Evolutionary conservation across 805 yeast species (phyloP).

Genomic region (Nakazawaea siamensis): DNA sequence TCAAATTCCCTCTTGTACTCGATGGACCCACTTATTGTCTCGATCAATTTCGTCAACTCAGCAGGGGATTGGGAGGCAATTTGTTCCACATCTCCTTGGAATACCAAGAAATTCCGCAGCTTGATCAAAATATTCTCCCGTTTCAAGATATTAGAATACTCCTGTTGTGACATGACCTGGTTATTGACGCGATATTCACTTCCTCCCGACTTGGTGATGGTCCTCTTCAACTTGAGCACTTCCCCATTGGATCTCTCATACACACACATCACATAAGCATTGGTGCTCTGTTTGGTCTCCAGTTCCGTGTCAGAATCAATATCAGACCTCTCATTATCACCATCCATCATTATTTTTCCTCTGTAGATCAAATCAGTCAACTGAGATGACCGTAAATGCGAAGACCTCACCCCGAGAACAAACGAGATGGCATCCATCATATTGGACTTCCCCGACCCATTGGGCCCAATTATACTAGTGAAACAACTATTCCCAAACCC

Average conservation of each 20-base stretch:
- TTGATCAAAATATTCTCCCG: slow-evolving; percentile 76
- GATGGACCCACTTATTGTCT: slow-evolving; percentile 75
- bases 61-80: slow-evolving; percentile 80
- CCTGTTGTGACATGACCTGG: slow-evolving; percentile 47
- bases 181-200: slow-evolving; percentile 66
- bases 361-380: slow-evolving; percentile 76
- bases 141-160: slow-evolving; percentile 60
- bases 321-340: slow-evolving; percentile 7
- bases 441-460: slow-evolving; percentile 96
- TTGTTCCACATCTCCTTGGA: slow-evolving; percentile 95
- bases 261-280: slow-evolving; percentile 72
- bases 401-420: slow-evolving; percentile 77
- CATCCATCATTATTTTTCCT: slow-evolving; percentile 37
- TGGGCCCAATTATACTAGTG: slow-evolving; percentile 95
- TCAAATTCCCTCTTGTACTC: slow-evolving; percentile 66
- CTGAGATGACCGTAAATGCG: slow-evolving; percentile 66
- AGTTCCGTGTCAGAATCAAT: slow-evolving; percentile 13
- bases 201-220: slow-evolving; percentile 47
- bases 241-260: slow-evolving; percentile 61
- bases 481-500: slow-evolving; percentile 81
- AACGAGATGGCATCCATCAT: slow-evolving; percentile 94
- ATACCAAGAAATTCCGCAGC: slow-evolving; percentile 87
- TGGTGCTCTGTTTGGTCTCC: slow-evolving; percentile 21
- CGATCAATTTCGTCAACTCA: slow-evolving; percentile 68
- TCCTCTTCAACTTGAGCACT: slow-evolving; percentile 52